Base-by-base conservation (phyloP, 768 basidiomycete species). In the Agrocybe praecox region DNA sequence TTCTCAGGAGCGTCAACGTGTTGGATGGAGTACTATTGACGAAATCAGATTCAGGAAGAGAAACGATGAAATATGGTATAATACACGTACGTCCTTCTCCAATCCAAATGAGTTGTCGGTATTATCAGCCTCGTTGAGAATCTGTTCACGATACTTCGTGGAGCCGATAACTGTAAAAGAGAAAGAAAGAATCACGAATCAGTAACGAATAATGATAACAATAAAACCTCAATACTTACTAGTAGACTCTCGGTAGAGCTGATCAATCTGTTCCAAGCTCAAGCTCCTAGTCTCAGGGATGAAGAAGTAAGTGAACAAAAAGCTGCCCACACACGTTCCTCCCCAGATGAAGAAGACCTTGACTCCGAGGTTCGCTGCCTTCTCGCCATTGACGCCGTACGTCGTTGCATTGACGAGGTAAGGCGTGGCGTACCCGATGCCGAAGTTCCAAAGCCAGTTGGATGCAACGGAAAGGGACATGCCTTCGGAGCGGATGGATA, bases 311-410 rank as follows among this genome's bases (percentile, higher is more conserved):
- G 89, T 82, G 76, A 92, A 93, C 64, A 90, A 32, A 68, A 87
- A 68, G 67, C 85, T 88, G 61, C 86, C 80, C 47, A 79, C 65
- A 64, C 89, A 92, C 9, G 85, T 87, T 44, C 67, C 66, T n/a
- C 75, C 74, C 91, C 90, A 93, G 70, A 93, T 82, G 77, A 92
- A 92, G 84, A 93, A 93, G 69, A 92, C 90, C 66, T 88, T 89
- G 42, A 78, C 77, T 33, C 80, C 77, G 11, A 90, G 81, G 52
- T 72, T 70, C 6, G 78, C 80, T 51, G 80, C 74, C 33, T 71
- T 65, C 11, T 58, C 60, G 8, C 59, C 64, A 32, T 64, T 62
- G 46, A 60, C 33, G 46, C 66, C 66, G 10, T 44, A 56, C 12
- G 66, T 65, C 1, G 59, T 69, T 36, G 66, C 64, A 46, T 81